Percentiles rank a stretch among this genome's conserved stretches.
Conservation (phyloP, 106 monocot species). For the Vanilla planifolia region DNA sequence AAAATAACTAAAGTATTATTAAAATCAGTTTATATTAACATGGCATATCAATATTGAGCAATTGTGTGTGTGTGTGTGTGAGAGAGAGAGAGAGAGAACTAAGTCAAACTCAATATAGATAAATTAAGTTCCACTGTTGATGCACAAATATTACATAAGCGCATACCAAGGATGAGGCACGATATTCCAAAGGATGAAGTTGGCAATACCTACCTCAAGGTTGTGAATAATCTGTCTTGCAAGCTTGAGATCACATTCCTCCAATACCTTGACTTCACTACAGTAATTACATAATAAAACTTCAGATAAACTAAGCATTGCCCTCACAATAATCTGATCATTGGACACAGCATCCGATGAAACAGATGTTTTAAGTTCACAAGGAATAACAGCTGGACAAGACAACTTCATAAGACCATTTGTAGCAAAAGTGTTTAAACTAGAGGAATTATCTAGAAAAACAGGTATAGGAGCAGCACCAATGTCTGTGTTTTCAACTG, state of each 20-base stretch:
- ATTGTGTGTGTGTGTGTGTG: too few species aligned
- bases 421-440: constrained; percentile 4
- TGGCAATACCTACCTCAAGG: constrained; percentile 2
- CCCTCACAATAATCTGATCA: constrained; percentile 21
- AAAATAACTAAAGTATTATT: too few species aligned
- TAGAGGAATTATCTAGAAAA: constrained; percentile 3
- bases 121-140: too few species aligned
- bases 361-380: constrained; percentile 1
- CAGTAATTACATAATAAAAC: background rate
- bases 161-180: too few species aligned
- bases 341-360: constrained; percentile 1
- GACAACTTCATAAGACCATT: constrained; percentile 1
- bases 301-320: constrained; percentile 24
- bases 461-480: background rate
- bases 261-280: background rate
- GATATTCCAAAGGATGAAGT: too few species aligned
- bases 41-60: too few species aligned
- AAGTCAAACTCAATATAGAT: too few species aligned
- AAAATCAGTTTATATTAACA: too few species aligned
- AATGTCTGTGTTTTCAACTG: background rate
- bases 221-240: constrained; percentile 2
- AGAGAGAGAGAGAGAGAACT: too few species aligned
- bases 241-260: constrained; percentile 7
- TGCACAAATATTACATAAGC: too few species aligned
- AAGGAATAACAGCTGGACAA: constrained; percentile 1